Conservation (phyloP, 75 land plant species). For the Sequoiadendron giganteum region DNA sequence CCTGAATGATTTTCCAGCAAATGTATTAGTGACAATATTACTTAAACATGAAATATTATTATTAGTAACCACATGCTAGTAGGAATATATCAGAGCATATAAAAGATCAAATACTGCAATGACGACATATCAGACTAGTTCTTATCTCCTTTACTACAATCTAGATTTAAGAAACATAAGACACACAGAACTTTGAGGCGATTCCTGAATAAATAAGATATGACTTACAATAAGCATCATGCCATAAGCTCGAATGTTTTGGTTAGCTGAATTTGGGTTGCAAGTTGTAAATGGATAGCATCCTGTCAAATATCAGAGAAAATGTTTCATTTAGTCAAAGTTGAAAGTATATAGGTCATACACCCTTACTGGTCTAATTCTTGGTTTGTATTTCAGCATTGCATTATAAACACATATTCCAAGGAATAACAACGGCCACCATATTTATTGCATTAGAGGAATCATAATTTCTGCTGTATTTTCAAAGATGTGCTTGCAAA, state of each 20-base stretch:
- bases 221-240: conserved; percentile 60
- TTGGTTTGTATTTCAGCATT: background rate
- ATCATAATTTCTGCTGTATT: background rate
- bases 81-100: background rate
- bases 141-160: background rate
- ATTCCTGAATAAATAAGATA: background rate
- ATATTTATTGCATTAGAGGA: background rate
- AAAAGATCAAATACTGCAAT: conserved; percentile 1
- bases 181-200: background rate
- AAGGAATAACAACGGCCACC: background rate
- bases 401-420: background rate
- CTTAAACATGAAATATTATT: background rate
- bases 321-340: background rate
- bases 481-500: background rate
- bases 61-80: background rate
- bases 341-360: background rate
- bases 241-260: conserved; percentile 72
- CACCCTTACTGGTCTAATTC: background rate
- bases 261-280: conserved; percentile 45
- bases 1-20: conserved; percentile 35
- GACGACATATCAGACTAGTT: background rate
- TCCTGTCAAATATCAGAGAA: conserved; percentile 38
- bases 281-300: conserved; percentile 72
- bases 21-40: background rate
- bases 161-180: background rate